A percentile compares a stretch with the other conserved stretches of the same genome.
phyloP scores from a whole-genome alignment of 106 monocot species.

The Dioscorea zingiberensis region DNA sequence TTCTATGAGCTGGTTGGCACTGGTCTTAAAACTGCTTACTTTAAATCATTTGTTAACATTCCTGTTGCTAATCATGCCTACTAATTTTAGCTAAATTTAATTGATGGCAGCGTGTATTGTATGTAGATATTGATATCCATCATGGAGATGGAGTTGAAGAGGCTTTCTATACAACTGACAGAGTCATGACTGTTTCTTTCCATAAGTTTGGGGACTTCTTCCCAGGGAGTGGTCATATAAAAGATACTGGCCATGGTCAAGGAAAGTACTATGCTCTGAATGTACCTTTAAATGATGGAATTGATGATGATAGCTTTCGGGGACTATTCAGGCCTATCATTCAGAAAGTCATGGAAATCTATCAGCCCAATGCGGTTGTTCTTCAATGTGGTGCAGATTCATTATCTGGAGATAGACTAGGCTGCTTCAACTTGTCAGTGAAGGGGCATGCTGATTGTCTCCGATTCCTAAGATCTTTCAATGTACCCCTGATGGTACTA shows the following conservation, averaged over 20 bases:
- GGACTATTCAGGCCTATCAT: constrained; percentile 56
- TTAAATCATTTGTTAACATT: no score
- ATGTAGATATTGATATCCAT: constrained; percentile 47
- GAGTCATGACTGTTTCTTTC: constrained; percentile 48
- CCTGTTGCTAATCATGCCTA: no score
- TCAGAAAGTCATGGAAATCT: constrained; percentile 65
- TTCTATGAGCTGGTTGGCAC: no score
- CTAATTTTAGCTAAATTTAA: no score
- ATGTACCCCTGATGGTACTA: constrained; percentile 67
- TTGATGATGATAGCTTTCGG: constrained; percentile 56
- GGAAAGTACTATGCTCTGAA: constrained; percentile 62
- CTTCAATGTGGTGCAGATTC: constrained; percentile 80
- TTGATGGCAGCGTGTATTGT: constrained; percentile 32
- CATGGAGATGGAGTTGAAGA: constrained; percentile 49
- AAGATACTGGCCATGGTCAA: constrained; percentile 28
- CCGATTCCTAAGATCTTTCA: constrained; percentile 58
- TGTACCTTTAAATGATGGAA: constrained; percentile 64
- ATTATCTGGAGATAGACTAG: constrained; percentile 60
- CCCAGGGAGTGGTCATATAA: constrained; percentile 45
- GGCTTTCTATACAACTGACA: constrained; percentile 41
- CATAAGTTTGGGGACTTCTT: constrained; percentile 47
- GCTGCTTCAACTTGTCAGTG: constrained; percentile 69
- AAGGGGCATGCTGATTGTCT: constrained; percentile 76
- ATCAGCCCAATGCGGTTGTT: constrained; percentile 73
- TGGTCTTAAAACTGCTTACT: no score